Evolutionary conservation across 2,329 filamentous ascomycete species (phyloP), one percentile per base, ranked within the genome.

Genomic region (Graphium sp.): DNA sequence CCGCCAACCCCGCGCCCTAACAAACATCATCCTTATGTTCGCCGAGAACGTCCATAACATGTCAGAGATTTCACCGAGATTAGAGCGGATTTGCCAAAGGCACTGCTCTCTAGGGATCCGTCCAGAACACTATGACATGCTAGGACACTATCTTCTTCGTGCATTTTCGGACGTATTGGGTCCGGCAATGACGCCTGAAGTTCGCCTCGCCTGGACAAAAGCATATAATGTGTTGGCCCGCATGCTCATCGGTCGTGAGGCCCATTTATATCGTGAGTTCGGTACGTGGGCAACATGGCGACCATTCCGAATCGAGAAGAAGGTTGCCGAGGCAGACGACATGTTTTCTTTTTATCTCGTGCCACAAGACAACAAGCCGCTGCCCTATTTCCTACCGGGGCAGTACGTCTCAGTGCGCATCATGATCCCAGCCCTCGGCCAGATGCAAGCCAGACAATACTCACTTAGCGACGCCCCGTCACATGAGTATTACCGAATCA

Each of bases 151-250:
- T 42, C 60, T 84, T 9, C 58, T 84, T 24, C 58, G 61, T 16
- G 72, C 77, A 2, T 78, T 84, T 51, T 61, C 58, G 15, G 58
- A 68, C 24, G 66, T 83, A 0, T 62, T 84, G 2, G 76, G 76
- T 4, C 60, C 62, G 1, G 66, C 65, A 14, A 68, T 77, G 52
- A 82, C 75, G 1, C 54, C 62, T 0, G 65, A 74, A 13, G 61
- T 78, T 18, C 58, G 67, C 30, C 59, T 66, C 9, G 77, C 78
- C 7, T 84, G 78, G 78, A 62, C 52, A 5, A 66, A 68, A 29
- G 78, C 78, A 2, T 84, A 83, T 52, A 73, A 66, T 63, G 61
- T 81, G 40, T 64, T 84, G 15, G 77, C 78, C 16, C 63, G 74
- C 46, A 66, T 83, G 53, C 66, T 83, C 53, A 81, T 79, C 38